phyloP scores from a whole-genome alignment of 345 rosid genomes.

The Pelargonium nanum region DNA sequence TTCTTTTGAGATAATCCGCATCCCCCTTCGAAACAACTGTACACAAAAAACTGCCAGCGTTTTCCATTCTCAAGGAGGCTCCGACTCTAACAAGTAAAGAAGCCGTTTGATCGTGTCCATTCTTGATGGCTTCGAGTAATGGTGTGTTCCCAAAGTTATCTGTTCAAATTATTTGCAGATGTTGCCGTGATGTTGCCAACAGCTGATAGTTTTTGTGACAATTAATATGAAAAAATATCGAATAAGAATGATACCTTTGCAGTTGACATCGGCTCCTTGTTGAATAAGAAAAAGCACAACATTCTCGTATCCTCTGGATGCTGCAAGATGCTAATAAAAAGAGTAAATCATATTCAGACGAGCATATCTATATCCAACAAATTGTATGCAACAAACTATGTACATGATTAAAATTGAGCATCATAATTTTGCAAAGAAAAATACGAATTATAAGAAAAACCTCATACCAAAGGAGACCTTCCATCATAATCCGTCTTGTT shows the following conservation, averaged over 20 bases:
- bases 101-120: slow-evolving; percentile 55
- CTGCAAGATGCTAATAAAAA: slow-evolving; percentile 77
- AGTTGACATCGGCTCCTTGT: slow-evolving; percentile 47
- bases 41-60: slow-evolving; percentile 75
- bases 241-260: slow-evolving; percentile 44
- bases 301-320: slow-evolving; percentile 72
- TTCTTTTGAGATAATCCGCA: slow-evolving; percentile 58
- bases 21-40: slow-evolving; percentile 59
- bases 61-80: slow-evolving; percentile 52
- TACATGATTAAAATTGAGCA: too few species aligned
- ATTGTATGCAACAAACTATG: too few species aligned
- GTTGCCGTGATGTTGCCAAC: background rate
- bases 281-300: slow-evolving; percentile 52
- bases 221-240: background rate
- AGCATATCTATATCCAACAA: background rate
- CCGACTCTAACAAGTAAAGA: slow-evolving; percentile 57
- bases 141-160: slow-evolving; percentile 90
- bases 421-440: too few species aligned
- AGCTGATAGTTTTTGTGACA: background rate
- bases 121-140: slow-evolving; percentile 74
- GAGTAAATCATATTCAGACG: background rate
- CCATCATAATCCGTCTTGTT: slow-evolving; percentile 87
- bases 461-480: slow-evolving; percentile 79
- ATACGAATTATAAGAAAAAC: background rate
- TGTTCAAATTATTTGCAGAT: slow-evolving; percentile 11